phyloP scores from a whole-genome alignment of 345 rosid genomes.

The Rhodamnia argentea region DNA sequence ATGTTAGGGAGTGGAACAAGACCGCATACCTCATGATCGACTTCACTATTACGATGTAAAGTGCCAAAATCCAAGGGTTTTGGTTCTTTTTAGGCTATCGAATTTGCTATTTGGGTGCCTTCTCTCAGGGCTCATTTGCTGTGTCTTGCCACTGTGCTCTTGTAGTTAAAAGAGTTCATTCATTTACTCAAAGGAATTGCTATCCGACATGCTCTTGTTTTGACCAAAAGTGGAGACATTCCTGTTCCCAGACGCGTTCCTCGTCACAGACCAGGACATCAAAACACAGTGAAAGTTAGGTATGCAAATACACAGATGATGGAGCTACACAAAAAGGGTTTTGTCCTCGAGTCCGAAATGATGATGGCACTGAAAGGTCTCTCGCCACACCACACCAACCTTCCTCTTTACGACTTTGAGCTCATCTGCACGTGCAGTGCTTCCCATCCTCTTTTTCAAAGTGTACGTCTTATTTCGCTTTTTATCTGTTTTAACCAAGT shows the following conservation, averaged over 20 bases:
- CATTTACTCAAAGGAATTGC: not conserved
- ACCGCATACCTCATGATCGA: not conserved
- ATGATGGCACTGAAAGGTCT: not conserved
- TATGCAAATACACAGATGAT: not conserved
- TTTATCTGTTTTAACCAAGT: not conserved
- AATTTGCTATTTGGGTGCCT: not conserved
- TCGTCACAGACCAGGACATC: no score
- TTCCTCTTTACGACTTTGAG: slow-evolving; percentile 22
- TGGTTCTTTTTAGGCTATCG: not conserved
- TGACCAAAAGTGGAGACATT: not conserved
- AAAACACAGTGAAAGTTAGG: not conserved
- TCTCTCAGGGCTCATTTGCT: not conserved
- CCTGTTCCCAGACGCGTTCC: no score
- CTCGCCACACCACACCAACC: slow-evolving; percentile 3
- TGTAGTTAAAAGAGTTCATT: not conserved
- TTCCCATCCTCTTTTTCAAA: not conserved
- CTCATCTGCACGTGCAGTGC: slow-evolving; percentile 4
- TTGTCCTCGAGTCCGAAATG: not conserved
- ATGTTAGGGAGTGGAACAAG: not conserved
- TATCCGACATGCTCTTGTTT: not conserved
- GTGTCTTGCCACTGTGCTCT: not conserved
- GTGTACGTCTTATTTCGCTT: not conserved
- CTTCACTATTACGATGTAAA: not conserved
- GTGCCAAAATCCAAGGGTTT: not conserved
- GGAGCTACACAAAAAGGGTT: not conserved